Conservation (phyloP, 208 protist genomes). For the Acanthamoeba royreba region DNA sequence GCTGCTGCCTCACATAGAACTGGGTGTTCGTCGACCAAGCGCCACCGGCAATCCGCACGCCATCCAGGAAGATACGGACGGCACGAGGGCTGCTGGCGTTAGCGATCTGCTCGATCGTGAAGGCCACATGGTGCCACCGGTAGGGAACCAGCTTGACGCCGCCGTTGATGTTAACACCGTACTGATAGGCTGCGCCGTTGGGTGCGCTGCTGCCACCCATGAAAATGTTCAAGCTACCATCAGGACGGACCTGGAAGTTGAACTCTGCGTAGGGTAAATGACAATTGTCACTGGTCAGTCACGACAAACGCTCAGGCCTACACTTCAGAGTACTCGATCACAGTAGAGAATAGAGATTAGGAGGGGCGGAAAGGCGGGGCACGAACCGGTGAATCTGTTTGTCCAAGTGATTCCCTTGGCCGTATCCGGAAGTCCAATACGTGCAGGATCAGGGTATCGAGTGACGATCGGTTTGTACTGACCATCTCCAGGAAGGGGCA, state of each 20-base stretch:
- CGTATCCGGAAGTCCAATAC: not conserved
- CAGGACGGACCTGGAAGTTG: not conserved
- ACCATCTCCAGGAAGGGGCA: not conserved
- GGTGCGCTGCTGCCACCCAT: not conserved
- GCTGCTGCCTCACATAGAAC: not conserved
- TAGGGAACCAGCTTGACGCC: not conserved
- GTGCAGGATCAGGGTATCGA: not conserved
- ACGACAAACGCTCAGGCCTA: not conserved
- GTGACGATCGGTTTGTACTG: not conserved
- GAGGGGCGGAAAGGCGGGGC: not conserved
- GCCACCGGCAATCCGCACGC: not conserved
- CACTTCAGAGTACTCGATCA: not conserved
- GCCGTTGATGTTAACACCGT: conserved; percentile 14
- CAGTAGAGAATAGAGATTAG: not conserved
- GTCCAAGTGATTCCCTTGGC: not conserved
- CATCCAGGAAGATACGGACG: not conserved
- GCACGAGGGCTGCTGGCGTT: not conserved
- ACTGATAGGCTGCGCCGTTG: not conserved
- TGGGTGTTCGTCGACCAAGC: not conserved
- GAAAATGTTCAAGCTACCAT: conserved; percentile 18
- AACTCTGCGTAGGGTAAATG: not conserved
- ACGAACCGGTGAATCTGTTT: not conserved
- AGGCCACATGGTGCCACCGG: conserved; percentile 28
- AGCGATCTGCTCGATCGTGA: not conserved
- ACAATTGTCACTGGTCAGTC: no score